Percentiles rank a stretch among this genome's conserved stretches.
phyloP scores from a whole-genome alignment of 768 basidiomycete species.

The Tylopilus vinaceipallidus region DNA sequence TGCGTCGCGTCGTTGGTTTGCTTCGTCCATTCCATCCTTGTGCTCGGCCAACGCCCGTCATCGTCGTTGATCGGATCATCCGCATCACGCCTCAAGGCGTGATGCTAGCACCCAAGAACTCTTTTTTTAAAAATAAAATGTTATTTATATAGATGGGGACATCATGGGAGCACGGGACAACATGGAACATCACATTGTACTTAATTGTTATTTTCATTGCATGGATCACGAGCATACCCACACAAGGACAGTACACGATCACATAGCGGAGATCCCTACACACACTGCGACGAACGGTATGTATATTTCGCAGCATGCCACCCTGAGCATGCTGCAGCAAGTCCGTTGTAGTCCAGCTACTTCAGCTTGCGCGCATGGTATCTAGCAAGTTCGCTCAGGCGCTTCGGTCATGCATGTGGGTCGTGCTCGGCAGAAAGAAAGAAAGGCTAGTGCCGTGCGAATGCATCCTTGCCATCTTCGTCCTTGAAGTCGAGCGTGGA shows the following conservation, averaged over 20 bases:
- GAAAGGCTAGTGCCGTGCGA: conserved; percentile 6
- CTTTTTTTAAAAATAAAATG: background rate
- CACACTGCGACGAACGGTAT: too few relatives aligned
- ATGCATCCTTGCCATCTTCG: conserved; percentile 18
- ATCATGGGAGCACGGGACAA: too few relatives aligned
- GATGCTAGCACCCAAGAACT: background rate
- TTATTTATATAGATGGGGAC: background rate
- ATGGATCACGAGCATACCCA: too few relatives aligned
- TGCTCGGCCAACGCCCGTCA: background rate
- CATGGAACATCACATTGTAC: too few relatives aligned
- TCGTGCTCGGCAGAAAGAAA: background rate
- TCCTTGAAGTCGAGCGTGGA: conserved; percentile 20
- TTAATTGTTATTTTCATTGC: too few relatives aligned
- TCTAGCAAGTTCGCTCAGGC: conserved; percentile 6
- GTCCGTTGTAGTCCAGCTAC: conserved; percentile 36
- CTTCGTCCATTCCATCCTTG: conserved; percentile 2
- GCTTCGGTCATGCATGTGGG: background rate
- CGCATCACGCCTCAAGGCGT: background rate
- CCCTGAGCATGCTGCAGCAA: conserved; percentile 12
- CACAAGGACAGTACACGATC: too few relatives aligned
- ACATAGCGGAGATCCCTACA: too few relatives aligned
- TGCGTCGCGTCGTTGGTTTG: conserved; percentile 1
- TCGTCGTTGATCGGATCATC: background rate
- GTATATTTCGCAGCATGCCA: conserved; percentile 6
- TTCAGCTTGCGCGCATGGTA: conserved; percentile 18